These are phyloP conservation scores for Malassezia caprae DNA, from an alignment of 1,284 basidiomycete species.

Conservation along the genomic window DNA sequence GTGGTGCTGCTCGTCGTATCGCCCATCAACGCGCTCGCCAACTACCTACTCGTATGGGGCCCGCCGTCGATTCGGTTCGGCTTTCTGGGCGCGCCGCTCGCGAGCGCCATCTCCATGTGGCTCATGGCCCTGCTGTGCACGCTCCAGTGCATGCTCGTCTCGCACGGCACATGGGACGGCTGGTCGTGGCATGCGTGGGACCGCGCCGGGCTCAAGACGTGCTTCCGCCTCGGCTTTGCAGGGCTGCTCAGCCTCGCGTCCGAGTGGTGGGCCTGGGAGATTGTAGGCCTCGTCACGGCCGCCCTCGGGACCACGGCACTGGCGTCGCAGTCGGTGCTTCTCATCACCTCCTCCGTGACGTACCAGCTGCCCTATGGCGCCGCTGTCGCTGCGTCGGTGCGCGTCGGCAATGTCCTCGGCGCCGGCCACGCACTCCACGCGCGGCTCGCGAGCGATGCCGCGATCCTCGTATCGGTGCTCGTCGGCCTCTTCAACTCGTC, in stretches of 20 bases:
- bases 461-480: conserved; percentile 27
- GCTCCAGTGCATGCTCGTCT: conserved; percentile 53
- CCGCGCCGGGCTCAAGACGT: conserved; percentile 24
- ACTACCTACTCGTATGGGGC: conserved; percentile 62
- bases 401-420: conserved; percentile 56
- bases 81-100: conserved; percentile 84
- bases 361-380: conserved; percentile 77
- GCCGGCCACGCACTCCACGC: conserved; percentile 46
- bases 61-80: conserved; percentile 57
- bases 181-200: conserved; percentile 52
- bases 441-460: conserved; percentile 36
- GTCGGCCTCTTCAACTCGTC: conserved; percentile 51
- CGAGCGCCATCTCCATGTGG: conserved; percentile 79
- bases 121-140: conserved; percentile 56
- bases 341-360: conserved; percentile 63
- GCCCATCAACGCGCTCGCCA: conserved; percentile 73
- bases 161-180: conserved; percentile 69
- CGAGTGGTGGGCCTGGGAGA: conserved; percentile 89
- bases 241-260: conserved; percentile 59
- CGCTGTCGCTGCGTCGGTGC: conserved; percentile 69
- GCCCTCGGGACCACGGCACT: conserved; percentile 50
- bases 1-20: conserved; percentile 72
- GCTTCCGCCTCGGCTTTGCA: conserved; percentile 31
- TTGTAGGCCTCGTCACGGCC: conserved; percentile 51
- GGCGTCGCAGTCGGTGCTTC: conserved; percentile 60